Conservation (phyloP, 1,284 basidiomycete species). For the Moniliophthora roreri region DNA sequence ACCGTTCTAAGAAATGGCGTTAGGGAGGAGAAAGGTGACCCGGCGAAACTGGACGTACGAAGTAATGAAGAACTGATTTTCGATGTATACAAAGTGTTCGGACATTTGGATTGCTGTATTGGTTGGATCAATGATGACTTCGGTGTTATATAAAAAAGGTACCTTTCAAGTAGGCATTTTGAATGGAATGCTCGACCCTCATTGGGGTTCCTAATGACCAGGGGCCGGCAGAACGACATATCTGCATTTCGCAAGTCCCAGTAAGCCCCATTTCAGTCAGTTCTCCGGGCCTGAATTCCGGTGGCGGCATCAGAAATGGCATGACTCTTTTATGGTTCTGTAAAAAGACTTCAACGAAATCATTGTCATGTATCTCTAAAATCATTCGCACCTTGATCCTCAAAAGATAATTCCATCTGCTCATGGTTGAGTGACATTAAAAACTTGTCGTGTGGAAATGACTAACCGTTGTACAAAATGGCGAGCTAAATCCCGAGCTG, state of each 20-base stretch:
- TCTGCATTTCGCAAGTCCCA: slow-evolving; percentile 96
- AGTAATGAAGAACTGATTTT: slow-evolving; percentile 99
- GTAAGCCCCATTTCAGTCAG: slow-evolving; percentile 82
- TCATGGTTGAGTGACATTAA: slow-evolving; percentile 18
- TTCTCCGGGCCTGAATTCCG: slow-evolving; percentile 88
- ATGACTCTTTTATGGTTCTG: slow-evolving; percentile 89
- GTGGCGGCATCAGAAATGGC: slow-evolving; percentile 94
- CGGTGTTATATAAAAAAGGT: slow-evolving; percentile 17
- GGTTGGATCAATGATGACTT: background rate
- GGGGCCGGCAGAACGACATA: slow-evolving; percentile 92
- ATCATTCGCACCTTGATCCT: slow-evolving; percentile 75
- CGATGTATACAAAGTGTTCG: slow-evolving; percentile 92
- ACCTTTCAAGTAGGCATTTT: slow-evolving; percentile 94
- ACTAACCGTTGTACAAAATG: slow-evolving; percentile 90
- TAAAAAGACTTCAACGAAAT: background rate
- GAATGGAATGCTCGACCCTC: slow-evolving; percentile 89
- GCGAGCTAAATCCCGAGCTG: slow-evolving; percentile 90
- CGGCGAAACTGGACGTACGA: slow-evolving; percentile 52
- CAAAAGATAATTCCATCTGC: slow-evolving; percentile 87
- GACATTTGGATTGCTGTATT: slow-evolving; percentile 87
- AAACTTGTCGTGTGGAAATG: slow-evolving; percentile 12
- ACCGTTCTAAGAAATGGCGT: slow-evolving; percentile 57
- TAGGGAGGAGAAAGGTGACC: slow-evolving; percentile 3
- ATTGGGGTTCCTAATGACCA: slow-evolving; percentile 95
- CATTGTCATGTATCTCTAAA: background rate